phyloP scores from a whole-genome alignment of 2,329 filamentous ascomycete genomes.

The Penicillium sp. region DNA sequence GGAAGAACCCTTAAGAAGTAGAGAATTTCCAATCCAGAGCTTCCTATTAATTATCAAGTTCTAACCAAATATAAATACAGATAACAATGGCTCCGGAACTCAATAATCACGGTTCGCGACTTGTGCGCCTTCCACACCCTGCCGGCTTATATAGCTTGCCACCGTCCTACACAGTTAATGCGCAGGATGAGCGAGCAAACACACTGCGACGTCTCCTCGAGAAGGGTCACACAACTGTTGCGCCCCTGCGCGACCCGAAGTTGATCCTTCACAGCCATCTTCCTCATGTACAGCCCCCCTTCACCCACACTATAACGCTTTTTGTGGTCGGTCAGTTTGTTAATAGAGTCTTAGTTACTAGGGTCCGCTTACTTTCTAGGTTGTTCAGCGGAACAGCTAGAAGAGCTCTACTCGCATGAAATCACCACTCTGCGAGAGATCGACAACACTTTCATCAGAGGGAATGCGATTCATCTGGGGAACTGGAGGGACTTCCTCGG shows the following conservation, averaged over 20 bases:
- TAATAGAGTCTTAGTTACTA: not conserved
- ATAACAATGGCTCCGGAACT: too few species aligned
- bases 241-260: constrained; percentile 11
- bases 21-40: too few species aligned
- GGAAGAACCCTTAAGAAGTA: too few species aligned
- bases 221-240: constrained; percentile 6
- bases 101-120: too few species aligned
- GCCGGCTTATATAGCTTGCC: not conserved
- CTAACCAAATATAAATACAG: too few species aligned
- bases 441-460: not conserved
- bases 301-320: too few species aligned
- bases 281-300: constrained; percentile 4
- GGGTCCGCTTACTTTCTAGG: constrained; percentile 7
- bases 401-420: constrained; percentile 6
- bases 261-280: constrained; percentile 15
- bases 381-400: not conserved
- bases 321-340: too few species aligned
- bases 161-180: not conserved
- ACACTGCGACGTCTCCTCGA: constrained; percentile 1
- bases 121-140: not conserved
- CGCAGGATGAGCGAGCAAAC: not conserved
- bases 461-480: not conserved
- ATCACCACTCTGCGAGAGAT: constrained; percentile 1
- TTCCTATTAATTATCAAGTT: too few species aligned
- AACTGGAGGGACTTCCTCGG: constrained; percentile 5